phyloP scores from a whole-genome alignment of 192 early-diverging fungal species.

The Linnemannia elongata region DNA sequence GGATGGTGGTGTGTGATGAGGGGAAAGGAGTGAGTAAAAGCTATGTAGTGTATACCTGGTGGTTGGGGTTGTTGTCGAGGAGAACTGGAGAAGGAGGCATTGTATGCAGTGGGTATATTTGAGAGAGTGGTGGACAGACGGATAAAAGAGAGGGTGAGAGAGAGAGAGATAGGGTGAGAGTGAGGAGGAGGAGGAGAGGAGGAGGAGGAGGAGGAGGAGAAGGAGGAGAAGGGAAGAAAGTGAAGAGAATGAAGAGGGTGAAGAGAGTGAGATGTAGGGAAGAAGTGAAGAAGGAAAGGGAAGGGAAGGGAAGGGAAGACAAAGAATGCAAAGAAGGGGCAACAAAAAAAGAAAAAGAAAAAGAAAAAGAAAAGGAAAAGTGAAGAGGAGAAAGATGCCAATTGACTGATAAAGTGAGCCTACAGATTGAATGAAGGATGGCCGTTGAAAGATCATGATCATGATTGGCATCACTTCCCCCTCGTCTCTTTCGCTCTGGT shows the following conservation, averaged over 20 bases:
- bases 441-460: background rate
- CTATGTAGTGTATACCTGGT: background rate
- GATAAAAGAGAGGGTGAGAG: background rate
- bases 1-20: background rate
- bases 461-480: too few relatives aligned
- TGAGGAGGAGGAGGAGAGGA: background rate
- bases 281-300: background rate
- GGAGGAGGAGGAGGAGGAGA: background rate
- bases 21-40: background rate
- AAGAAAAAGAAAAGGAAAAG: background rate
- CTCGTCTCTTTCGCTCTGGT: too few relatives aligned
- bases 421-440: too few relatives aligned
- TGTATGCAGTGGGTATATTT: background rate
- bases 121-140: background rate
- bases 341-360: background rate
- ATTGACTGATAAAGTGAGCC: too few relatives aligned
- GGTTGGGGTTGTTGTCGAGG: background rate
- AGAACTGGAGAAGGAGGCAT: background rate
- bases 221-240: background rate
- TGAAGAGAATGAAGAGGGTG: background rate
- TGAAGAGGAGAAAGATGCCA: background rate
- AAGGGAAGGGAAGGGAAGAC: background rate
- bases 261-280: constrained; percentile 1
- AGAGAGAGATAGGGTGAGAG: too few relatives aligned
- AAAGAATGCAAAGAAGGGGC: background rate